Conservation (phyloP, 139 green algal genomes). For the Yamagishiella unicocca region DNA sequence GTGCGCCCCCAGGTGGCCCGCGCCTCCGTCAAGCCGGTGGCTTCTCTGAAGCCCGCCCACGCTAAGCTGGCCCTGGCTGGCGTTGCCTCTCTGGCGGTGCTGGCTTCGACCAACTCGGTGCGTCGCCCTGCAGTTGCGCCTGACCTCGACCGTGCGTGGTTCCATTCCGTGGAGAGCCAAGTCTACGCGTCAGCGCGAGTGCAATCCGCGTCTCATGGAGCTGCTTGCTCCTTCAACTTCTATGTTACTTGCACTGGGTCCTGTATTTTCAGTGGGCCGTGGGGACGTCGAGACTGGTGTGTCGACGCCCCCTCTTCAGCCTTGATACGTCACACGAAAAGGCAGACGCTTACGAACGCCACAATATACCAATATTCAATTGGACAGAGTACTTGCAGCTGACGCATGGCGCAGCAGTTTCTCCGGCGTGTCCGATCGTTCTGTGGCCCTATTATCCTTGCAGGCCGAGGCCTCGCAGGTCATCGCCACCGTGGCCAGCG, state of each 20-base stretch:
- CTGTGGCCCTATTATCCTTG: not conserved
- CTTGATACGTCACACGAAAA: too few species aligned
- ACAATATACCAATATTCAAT: too few species aligned
- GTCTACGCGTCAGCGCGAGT: too few species aligned
- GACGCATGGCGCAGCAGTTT: not conserved
- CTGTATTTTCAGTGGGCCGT: too few species aligned
- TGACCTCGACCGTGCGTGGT: not conserved
- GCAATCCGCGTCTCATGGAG: too few species aligned
- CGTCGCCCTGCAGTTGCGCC: not conserved
- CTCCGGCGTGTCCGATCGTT: not conserved
- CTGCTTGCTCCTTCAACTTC: too few species aligned
- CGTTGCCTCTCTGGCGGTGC: conserved; percentile 38
- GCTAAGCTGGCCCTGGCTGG: conserved; percentile 49
- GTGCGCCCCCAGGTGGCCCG: conserved; percentile 22
- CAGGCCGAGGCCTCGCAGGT: conserved; percentile 70
- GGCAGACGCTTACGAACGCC: too few species aligned
- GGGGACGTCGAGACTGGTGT: too few species aligned
- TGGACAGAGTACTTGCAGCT: too few species aligned
- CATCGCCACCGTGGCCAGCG: conserved; percentile 63
- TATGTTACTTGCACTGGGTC: too few species aligned
- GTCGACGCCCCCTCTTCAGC: too few species aligned
- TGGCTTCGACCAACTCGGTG: conserved; percentile 43
- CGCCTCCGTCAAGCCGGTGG: conserved; percentile 39
- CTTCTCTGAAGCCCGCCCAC: conserved; percentile 49
- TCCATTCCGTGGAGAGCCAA: too few species aligned